Base-by-base conservation (phyloP, 1,284 basidiomycete species). In the Sanghuangporus sanghuang region DNA sequence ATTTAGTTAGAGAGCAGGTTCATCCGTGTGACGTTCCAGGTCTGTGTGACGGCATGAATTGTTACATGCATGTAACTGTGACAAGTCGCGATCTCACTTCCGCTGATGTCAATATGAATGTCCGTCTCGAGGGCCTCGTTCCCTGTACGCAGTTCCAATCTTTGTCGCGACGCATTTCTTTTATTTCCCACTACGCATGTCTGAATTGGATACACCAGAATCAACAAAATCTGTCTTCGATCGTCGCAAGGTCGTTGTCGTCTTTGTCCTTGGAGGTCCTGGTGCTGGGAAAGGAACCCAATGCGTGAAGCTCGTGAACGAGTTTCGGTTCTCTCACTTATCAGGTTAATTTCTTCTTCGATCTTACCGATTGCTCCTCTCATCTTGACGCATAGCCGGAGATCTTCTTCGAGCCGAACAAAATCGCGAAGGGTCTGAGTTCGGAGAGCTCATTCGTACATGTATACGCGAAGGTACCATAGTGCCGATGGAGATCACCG, bases 211-310 rank as follows among this genome's bases (percentile, higher is more conserved):
- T 21, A 27, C 9, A 27, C 12, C 16, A n/a, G 16, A 18, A 16
- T n/a, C 38, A 7, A 57, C 8, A 8, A 52, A 32, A 48, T 79
- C 85, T 14, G 81, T 79, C 11, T 98, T 98, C 71, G 86, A 94
- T 73, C 74, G 79, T 50, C 74, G 76, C 59, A 88, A 95, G 68
- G 89, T 98, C 68, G 90, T 85, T 27, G 95, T 99, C 66, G 82
- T 99, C 70, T 99, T 95, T 72, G 96, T 99, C 18, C 89, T 99
- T 23, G 97, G 97, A 48, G 97, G 97, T 1, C 97, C 97, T 23
- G 97, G 97, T 62, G 95, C 95, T 69, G 95, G 93, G 68, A 99
- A 99, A 77, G 97, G 97, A 59, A 99, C 97, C 0, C 97, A 99
- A 75, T 98, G 95, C 73, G 85, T 82, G 38, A 83, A 81, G 64